Evolutionary conservation across 495 filamentous ascomycete genomes (phyloP), one percentile per base, ranked within the genome.

Genomic region (Neurospora sp.): DNA sequence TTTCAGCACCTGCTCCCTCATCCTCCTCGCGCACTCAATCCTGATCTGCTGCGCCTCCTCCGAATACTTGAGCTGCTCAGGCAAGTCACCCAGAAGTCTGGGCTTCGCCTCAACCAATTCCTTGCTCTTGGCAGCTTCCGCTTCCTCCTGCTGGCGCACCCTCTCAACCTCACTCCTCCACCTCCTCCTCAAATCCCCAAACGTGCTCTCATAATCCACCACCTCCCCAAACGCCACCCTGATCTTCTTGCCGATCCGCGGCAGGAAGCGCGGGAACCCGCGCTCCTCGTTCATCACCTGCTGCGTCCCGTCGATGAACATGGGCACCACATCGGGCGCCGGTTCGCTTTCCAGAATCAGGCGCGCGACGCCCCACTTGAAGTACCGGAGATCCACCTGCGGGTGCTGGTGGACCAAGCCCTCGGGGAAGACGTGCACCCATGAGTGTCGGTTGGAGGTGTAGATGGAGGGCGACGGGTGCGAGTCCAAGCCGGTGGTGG

Each of bases 341-440:
- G 91, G 91, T 37, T 93, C 92, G 68, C 91, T 84, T 80, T 99
- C 96, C 11, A 99, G 86, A 70, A 99, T 95, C 44, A 97, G 83
- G 2, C 96, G 88, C 5, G 94, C 91, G 8, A 98, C 84, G 7
- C 96, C 96, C 96, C 96, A 99, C 81, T 96, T 97, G 88, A 97
- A 97, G 83, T 99, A 99, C 12, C 95, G 91, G 88, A 98, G 91
- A 42, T 89, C 88, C 74, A 90, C 89, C 39, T 85, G 80, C 4
- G 91, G 89, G 71, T 94, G 89, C 83, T 99, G 96, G 81, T 98
- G 94, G 31, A 97, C 92, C 74, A 90, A 91, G 16, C 94, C 96
- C 81, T 99, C 96, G 42, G 96, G 96, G 82, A 98, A 99, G 59
- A 98, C 91, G 81, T 99, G 96, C 3, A 98, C 83, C 96, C 95